A percentile compares a stretch with the other conserved stretches of the same genome.
Evolutionary conservation across 1,284 basidiomycete genomes (phyloP).

Genomic region (Gymnopus androsaceus): DNA sequence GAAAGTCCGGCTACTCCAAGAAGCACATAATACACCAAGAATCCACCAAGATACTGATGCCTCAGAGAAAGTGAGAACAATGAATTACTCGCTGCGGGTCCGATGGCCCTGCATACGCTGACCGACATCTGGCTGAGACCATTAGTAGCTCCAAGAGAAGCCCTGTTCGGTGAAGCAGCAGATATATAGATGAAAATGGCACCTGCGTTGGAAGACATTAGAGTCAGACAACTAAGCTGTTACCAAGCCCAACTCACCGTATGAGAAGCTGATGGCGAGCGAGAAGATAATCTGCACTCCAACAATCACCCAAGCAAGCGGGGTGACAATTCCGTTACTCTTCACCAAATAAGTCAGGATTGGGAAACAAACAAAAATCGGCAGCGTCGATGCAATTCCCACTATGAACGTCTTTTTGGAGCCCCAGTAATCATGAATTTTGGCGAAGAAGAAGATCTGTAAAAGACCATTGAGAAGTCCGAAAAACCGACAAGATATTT

Average conservation of each 20-base stretch:
- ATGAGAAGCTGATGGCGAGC: slow-evolving; percentile 55
- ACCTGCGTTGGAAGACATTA: slow-evolving; percentile 36
- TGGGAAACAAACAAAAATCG: slow-evolving; percentile 58
- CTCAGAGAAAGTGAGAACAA: slow-evolving; percentile 69
- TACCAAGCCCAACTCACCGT: slow-evolving; percentile 42
- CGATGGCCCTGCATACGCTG: slow-evolving; percentile 68
- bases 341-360: slow-evolving; percentile 56
- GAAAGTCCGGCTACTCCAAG: slow-evolving; percentile 38
- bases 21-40: slow-evolving; percentile 55
- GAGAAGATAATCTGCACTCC: slow-evolving; percentile 50
- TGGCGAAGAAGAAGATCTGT: slow-evolving; percentile 63
- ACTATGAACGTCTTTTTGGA: slow-evolving; percentile 55
- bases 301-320: slow-evolving; percentile 48
- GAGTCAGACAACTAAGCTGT: neutral
- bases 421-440: slow-evolving; percentile 53
- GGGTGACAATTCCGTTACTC: slow-evolving; percentile 39
- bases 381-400: slow-evolving; percentile 51
- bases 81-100: slow-evolving; percentile 69
- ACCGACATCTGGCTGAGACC: slow-evolving; percentile 65
- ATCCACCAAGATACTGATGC: slow-evolving; percentile 57
- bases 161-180: slow-evolving; percentile 58
- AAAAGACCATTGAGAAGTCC: slow-evolving; percentile 62
- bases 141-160: slow-evolving; percentile 76
- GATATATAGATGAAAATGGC: slow-evolving; percentile 69
- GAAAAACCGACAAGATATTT: slow-evolving; percentile 51